Evolutionary conservation across 805 yeast genomes (phyloP).

Genomic region (Huiozyma naganishii): DNA sequence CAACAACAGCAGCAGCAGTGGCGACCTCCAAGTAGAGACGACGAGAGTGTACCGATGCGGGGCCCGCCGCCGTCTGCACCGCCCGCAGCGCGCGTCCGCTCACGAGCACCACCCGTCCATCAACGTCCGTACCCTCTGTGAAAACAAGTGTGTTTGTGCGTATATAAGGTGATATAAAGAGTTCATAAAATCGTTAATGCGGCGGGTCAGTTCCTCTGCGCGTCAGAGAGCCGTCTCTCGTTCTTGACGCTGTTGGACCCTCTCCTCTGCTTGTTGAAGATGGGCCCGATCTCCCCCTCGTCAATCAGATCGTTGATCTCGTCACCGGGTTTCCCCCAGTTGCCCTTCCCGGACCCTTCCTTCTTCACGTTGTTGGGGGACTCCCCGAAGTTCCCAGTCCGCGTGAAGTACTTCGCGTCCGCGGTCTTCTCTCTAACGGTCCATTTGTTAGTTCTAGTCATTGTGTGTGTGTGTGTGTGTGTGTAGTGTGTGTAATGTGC

Average conservation of each 20-base stretch:
- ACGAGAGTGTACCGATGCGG: too few species aligned
- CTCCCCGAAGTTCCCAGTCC: constrained; percentile 55
- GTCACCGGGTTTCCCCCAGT: constrained; percentile 81
- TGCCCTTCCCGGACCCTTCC: constrained; percentile 75
- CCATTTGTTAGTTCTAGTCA: constrained; percentile 80
- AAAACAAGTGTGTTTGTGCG: too few species aligned
- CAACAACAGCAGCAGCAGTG: neutral
- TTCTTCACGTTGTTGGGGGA: constrained; percentile 74
- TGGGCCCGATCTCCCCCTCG: constrained; percentile 43
- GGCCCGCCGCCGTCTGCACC: too few species aligned
- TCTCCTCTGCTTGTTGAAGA: constrained; percentile 37
- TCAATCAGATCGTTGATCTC: constrained; percentile 56
- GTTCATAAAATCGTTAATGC: neutral
- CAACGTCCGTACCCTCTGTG: too few species aligned
- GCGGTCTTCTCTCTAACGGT: constrained; percentile 47
- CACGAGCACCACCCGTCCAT: too few species aligned
- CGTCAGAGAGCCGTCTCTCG: constrained; percentile 31
- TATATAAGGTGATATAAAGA: too few species aligned
- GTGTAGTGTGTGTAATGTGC: neutral
- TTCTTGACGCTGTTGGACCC: constrained; percentile 39
- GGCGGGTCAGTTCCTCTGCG: constrained; percentile 14
- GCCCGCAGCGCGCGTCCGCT: too few species aligned
- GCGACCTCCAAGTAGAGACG: too few species aligned
- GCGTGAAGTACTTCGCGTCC: constrained; percentile 67
- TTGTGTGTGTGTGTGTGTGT: constrained; percentile 29